Conservation (phyloP, 441 rosid genomes). For the Aquilaria agallochum region DNA sequence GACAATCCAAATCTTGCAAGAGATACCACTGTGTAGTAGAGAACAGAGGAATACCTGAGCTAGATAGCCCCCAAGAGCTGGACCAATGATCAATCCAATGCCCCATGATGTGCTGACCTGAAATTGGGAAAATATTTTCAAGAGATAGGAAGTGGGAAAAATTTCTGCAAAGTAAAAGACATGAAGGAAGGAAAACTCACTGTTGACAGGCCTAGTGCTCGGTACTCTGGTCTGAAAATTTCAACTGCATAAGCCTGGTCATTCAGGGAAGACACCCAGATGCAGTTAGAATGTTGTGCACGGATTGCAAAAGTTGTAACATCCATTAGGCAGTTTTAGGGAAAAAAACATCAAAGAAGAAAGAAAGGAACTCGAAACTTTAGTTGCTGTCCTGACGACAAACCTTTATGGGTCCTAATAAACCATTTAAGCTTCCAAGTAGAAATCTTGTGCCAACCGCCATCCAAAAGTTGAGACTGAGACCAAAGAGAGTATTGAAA, state of each 20-base stretch:
- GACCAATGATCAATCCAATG: constrained; percentile 89
- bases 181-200: constrained; percentile 36
- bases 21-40: not conserved
- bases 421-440: constrained; percentile 70
- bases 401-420: constrained; percentile 90
- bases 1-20: too few species aligned
- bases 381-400: not conserved
- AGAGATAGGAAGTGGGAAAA: not conserved
- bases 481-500: constrained; percentile 83
- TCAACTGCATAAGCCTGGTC: constrained; percentile 84
- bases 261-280: not conserved
- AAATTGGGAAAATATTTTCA: constrained; percentile 12
- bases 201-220: constrained; percentile 68
- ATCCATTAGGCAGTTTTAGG: not conserved
- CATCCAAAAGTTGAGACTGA: constrained; percentile 85
- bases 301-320: not conserved
- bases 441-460: constrained; percentile 73
- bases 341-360: not conserved
- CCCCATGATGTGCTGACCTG: constrained; percentile 96
- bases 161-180: not conserved
- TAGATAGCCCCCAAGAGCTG: constrained; percentile 88
- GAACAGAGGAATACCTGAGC: constrained; percentile 60
- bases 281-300: not conserved
- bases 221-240: constrained; percentile 63
- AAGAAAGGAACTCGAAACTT: not conserved